Evolutionary conservation across 1,139 yeast species (phyloP), one percentile per base, ranked within the genome.

Genomic region (Taphrina deformans): DNA sequence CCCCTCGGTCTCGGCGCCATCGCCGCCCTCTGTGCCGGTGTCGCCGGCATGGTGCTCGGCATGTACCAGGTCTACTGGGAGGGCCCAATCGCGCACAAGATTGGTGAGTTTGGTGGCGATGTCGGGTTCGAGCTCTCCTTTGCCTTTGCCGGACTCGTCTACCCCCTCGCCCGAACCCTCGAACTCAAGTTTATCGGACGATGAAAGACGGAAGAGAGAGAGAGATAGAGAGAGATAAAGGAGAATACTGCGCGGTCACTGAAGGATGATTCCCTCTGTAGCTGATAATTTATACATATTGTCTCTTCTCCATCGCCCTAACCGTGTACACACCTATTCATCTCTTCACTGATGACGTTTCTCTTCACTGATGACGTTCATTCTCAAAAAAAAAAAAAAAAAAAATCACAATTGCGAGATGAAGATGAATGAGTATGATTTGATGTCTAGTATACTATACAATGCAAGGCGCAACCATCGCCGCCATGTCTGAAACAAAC

Each of bases 61-160:
- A 89, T 91, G 95, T 79, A 82, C 74, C 96, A 90, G 79, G 82
- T 82, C 10, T 91, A 96, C 91, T 92, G 85, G 79, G 75, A 75
- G 14, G 96, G 97, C 70, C 86, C 83, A 56, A 72, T 89, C 71
- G 93, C 85, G 51, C 74, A 72, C 55, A 70, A 76, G 69, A 85
- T 89, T 72, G 96, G 95, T 66, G 67, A 66, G 1, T 79, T 67
- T 70, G 95, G 96, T 72, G 97, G 92, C 70, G 97, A 91, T 75
- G 82, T 91, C 72, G 97, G 96, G 45, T 89, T 89, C 72, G 96
- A 89, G 78, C 79, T 92, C 69, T 89, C 87, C 45, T 82, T 83
- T 69, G 83, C 79, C 2, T 91, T 91, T 75, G 79, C 95, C 18
- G 85, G 87, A 70, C 74, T 89, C 68, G 86, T 82, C 23, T 88